These are phyloP conservation scores for Sphaceloma murrayae DNA, from an alignment of 2,329 filamentous ascomycete species.

Conservation along the genomic window DNA sequence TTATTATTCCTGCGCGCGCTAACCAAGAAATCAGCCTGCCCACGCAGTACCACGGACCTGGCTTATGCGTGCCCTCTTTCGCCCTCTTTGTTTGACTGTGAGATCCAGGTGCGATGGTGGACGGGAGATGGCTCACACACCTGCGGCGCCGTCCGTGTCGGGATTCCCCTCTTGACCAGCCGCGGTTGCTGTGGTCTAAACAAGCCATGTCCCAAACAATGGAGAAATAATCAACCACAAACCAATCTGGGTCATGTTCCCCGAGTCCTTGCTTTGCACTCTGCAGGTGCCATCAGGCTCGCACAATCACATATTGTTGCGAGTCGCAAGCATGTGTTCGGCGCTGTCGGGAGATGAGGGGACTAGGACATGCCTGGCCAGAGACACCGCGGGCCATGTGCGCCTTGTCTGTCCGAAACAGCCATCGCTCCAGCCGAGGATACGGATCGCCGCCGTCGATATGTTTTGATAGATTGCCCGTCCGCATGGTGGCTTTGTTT, in stretches of 20 bases:
- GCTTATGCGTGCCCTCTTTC: no score
- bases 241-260: background rate
- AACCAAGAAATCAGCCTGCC: slow-evolving; percentile 1
- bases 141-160: background rate
- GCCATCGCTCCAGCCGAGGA: background rate
- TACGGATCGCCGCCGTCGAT: slow-evolving; percentile 6
- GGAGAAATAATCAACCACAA: background rate
- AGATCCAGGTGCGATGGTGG: background rate
- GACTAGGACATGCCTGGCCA: slow-evolving; percentile 11
- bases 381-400: slow-evolving; percentile 9
- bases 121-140: no score
- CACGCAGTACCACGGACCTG: slow-evolving; percentile 10
- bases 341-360: no score
- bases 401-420: slow-evolving; percentile 5
- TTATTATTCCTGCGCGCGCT: no score
- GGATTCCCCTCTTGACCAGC: background rate
- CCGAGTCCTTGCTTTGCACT: slow-evolving; percentile 1
- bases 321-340: no score
- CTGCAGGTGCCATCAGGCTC: no score
- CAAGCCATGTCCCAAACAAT: slow-evolving; percentile 3
- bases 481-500: slow-evolving; percentile 6
- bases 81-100: slow-evolving; percentile 12
- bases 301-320: no score
- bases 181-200: slow-evolving; percentile 7
- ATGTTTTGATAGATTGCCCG: slow-evolving; percentile 13